phyloP scores from a whole-genome alignment of 345 rosid genomes.

The Brassica juncea region DNA sequence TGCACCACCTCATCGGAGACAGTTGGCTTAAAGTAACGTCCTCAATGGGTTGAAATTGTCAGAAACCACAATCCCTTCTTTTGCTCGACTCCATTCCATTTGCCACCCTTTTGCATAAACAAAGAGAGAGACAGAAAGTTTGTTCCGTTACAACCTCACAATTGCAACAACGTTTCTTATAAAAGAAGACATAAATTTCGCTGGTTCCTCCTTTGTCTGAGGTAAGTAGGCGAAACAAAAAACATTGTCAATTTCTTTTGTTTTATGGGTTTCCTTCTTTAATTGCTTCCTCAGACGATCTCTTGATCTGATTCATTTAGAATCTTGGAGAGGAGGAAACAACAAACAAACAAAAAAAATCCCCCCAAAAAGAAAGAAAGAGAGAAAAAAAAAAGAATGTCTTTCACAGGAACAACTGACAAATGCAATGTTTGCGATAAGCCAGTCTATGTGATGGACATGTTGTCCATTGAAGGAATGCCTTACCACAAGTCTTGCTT shows the following conservation, averaged over 20 bases:
- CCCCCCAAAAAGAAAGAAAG: not conserved
- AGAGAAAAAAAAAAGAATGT: conserved; percentile 42
- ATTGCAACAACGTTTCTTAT: conserved; percentile 42
- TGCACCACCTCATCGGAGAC: conserved; percentile 38
- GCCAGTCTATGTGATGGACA: conserved; percentile 84
- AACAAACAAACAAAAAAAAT: not conserved
- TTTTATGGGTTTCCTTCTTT: conserved; percentile 18
- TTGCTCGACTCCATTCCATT: conserved; percentile 47
- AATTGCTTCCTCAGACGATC: conserved; percentile 34
- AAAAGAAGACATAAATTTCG: conserved; percentile 44
- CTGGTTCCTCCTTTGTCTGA: conserved; percentile 48
- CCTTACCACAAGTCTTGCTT: conserved; percentile 91
- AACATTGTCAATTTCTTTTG: not conserved
- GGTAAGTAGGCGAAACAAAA: conserved; percentile 18
- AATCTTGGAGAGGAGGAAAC: conserved; percentile 34
- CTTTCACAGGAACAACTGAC: conserved; percentile 91
- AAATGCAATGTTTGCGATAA: conserved; percentile 91
- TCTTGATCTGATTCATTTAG: conserved; percentile 23
- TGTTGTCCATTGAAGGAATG: conserved; percentile 80
- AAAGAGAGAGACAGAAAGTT: conserved; percentile 28
- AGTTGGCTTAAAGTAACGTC: conserved; percentile 38
- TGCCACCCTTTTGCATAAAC: conserved; percentile 40
- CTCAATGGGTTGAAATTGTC: conserved; percentile 47
- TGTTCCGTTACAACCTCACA: conserved; percentile 40
- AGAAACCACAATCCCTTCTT: conserved; percentile 47